Conservation (phyloP, 768 basidiomycete species). For the Inosperma sp. region DNA sequence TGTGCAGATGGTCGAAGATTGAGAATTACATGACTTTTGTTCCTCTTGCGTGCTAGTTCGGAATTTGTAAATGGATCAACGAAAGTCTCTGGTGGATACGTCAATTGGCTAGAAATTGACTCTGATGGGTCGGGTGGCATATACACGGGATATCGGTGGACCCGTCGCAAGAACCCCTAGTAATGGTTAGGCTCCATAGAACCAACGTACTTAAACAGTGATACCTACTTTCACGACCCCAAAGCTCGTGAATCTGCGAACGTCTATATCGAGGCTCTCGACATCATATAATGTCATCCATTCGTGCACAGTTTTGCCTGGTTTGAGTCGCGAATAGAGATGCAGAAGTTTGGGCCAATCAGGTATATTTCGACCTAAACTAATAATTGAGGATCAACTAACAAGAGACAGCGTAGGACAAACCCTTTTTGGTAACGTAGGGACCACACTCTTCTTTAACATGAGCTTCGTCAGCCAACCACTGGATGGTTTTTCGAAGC, state of each 20-base stretch:
- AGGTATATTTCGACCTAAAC: slow-evolving; percentile 52
- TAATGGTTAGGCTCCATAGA: slow-evolving; percentile 1
- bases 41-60: slow-evolving; percentile 33
- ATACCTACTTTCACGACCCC: slow-evolving; percentile 87
- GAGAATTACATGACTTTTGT: slow-evolving; percentile 33
- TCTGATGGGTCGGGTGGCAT: slow-evolving; percentile 38
- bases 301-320: slow-evolving; percentile 76
- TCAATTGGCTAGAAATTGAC: slow-evolving; percentile 10
- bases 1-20: slow-evolving; percentile 27
- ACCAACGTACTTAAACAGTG: not conserved
- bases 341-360: slow-evolving; percentile 86
- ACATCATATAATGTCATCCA: slow-evolving; percentile 84
- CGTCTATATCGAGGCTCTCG: slow-evolving; percentile 73
- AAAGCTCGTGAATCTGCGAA: slow-evolving; percentile 92
- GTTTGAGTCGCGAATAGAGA: slow-evolving; percentile 81
- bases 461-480: slow-evolving; percentile 79
- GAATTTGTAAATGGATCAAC: slow-evolving; percentile 14
- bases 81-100: slow-evolving; percentile 17
- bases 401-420: slow-evolving; percentile 10
- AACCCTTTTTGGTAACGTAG: slow-evolving; percentile 81
- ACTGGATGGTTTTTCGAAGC: slow-evolving; percentile 77
- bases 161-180: slow-evolving; percentile 85
- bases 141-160: slow-evolving; percentile 89
- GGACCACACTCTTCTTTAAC: slow-evolving; percentile 89
- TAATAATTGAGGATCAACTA: not conserved